Evolutionary conservation across 352 stramenopile species (phyloP), one percentile per base, ranked within the genome.

Genomic region (Phytophthora capsici): DNA sequence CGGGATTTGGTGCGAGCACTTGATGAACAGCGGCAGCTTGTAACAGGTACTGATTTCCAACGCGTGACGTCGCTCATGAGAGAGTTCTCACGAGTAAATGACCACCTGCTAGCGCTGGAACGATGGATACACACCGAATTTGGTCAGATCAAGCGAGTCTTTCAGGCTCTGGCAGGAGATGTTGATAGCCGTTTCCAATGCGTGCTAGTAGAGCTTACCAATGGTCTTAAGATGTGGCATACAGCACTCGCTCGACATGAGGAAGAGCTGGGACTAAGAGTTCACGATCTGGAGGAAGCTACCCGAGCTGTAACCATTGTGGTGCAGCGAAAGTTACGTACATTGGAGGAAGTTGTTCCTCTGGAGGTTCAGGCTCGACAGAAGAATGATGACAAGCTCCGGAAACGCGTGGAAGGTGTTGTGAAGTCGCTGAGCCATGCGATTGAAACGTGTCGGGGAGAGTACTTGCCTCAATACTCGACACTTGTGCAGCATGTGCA

Each of bases 341-440:
- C 76, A 16, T 49, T 93, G 1, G 82, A 93, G 64, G 77, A 86
- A 52, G 75, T 86, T 23, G 56, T 93, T 26, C 81, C 77, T 6
- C 57, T 91, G 48, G 82, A 93, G 26, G 81, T 90, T 22, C 69
- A 79, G 57, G 80, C 82, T 7, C 62, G 82, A 14, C 82, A 91
- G 55, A 77, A 82, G 45, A 61, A 77, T 52, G 69, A 90, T 46
- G 82, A 89, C 9, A 87, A 82, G 47, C 63, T 93, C 1, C 57
- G 62, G 14, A 50, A 46, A 6, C 80, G 78, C 12, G 34, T 93
- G 12, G 78, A 90, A 6, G 51, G 41, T n/a, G 64, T 69, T 14
- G 63, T 79, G 5, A 87, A 85, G 34, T 47, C 67, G 2, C 22
- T 86, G 19, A 55, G 57, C 1, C 56, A 68, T 19, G 65, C 66